Evolutionary conservation across 176 grass and related monocot genomes (phyloP).

Genomic region (Oryza nivara): DNA sequence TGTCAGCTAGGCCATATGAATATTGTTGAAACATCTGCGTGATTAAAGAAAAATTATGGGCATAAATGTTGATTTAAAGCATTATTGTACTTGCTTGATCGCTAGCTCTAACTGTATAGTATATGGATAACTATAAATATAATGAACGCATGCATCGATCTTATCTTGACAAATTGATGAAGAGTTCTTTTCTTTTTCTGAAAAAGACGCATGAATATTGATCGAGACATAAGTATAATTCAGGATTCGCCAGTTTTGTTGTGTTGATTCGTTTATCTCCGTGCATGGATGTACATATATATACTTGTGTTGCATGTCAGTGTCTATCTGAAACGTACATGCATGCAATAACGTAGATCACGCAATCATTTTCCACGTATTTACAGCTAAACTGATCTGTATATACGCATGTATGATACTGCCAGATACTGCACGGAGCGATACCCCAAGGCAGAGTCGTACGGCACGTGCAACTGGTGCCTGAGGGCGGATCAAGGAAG

Average conservation of each 20-base stretch:
- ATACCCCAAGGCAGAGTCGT: constrained; percentile 79
- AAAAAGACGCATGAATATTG: no score
- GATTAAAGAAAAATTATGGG: no score
- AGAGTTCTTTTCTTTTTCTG: no score
- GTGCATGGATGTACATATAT: background rate
- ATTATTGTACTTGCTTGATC: background rate
- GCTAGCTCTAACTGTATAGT: no score
- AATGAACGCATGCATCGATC: no score
- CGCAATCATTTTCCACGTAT: no score
- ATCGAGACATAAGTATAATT: background rate
- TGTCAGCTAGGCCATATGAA: background rate
- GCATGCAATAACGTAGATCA: constrained; percentile 49
- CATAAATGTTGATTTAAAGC: background rate
- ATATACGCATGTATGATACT: background rate
- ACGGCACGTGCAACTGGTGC: constrained; percentile 92
- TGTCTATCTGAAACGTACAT: constrained; percentile 21
- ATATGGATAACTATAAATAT: no score
- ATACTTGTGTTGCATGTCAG: background rate
- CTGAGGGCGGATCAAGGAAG: constrained; percentile 52
- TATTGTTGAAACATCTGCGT: background rate
- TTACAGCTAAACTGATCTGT: constrained; percentile 3
- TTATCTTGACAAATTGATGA: no score
- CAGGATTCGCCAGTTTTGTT: background rate
- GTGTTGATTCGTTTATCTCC: background rate
- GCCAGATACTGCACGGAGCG: constrained; percentile 88